Evolutionary conservation across 2,329 filamentous ascomycete species (phyloP).

Genomic region (Alternaria dauci): DNA sequence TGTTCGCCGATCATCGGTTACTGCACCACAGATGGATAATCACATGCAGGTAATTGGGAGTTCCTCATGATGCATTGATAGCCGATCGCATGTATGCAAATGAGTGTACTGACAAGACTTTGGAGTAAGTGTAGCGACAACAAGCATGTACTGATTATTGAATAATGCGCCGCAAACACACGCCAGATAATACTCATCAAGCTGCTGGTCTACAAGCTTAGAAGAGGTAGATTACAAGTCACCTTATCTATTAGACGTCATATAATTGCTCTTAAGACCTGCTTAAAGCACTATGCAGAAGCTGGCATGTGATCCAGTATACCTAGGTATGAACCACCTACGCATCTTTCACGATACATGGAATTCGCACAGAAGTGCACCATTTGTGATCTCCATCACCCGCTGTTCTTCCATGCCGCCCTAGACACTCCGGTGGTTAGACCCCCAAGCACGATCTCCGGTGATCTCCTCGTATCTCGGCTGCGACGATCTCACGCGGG

Average conservation of each 20-base stretch:
- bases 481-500: constrained; percentile 12
- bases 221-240: not conserved
- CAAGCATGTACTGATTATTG: not conserved
- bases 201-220: not conserved
- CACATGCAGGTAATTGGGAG: not conserved
- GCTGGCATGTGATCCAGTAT: not conserved
- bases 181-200: not conserved
- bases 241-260: not conserved
- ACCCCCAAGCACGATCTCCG: constrained; percentile 8
- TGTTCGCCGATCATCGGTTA: not conserved
- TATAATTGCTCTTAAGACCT: not conserved
- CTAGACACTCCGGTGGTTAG: not conserved
- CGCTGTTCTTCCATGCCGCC: not conserved
- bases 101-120: not conserved
- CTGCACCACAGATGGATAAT: not conserved
- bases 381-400: not conserved
- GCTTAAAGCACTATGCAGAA: not conserved
- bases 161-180: not conserved
- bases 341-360: not conserved
- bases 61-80: not conserved
- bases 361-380: not conserved
- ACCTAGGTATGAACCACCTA: not conserved
- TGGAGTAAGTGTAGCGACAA: not conserved
- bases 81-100: not conserved
- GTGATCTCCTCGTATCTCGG: constrained; percentile 18